Evolutionary conservation across 1,284 basidiomycete species (phyloP).

Genomic region (Termitomyces sp.): DNA sequence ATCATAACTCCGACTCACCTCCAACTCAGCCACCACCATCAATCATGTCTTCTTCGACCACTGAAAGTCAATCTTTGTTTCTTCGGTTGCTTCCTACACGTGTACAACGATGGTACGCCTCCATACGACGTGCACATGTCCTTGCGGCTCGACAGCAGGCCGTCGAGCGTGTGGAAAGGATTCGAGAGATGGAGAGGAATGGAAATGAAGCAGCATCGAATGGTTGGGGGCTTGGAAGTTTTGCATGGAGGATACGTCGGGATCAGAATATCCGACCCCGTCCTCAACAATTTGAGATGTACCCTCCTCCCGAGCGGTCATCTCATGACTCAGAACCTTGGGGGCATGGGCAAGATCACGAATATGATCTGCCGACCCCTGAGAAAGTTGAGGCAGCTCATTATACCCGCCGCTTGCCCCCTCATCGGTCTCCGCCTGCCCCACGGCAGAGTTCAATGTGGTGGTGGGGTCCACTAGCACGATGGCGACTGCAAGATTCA

Average conservation of each 20-base stretch:
- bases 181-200: constrained; percentile 51
- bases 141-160: constrained; percentile 64
- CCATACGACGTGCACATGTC: constrained; percentile 59
- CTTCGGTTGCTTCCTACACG: constrained; percentile 33
- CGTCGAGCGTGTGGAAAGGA: constrained; percentile 55
- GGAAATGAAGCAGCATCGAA: constrained; percentile 29
- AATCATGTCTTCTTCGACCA: constrained; percentile 16
- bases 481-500: constrained; percentile 71
- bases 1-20: constrained; percentile 8
- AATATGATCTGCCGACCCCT: background rate
- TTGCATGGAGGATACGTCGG: constrained; percentile 45
- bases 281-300: constrained; percentile 14
- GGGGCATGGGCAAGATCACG: constrained; percentile 5
- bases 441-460: constrained; percentile 43
- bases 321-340: constrained; percentile 10
- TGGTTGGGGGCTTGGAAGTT: constrained; percentile 72
- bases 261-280: constrained; percentile 5
- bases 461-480: constrained; percentile 74
- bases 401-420: constrained; percentile 1
- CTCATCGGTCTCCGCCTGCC: constrained; percentile 7
- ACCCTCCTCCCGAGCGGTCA: constrained; percentile 1
- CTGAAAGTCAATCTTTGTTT: constrained; percentile 23
- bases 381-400: constrained; percentile 4
- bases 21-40: constrained; percentile 10
- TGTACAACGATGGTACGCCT: constrained; percentile 50